Conservation (phyloP, 2,329 filamentous ascomycete species). For the Celoporthe dispersa region DNA sequence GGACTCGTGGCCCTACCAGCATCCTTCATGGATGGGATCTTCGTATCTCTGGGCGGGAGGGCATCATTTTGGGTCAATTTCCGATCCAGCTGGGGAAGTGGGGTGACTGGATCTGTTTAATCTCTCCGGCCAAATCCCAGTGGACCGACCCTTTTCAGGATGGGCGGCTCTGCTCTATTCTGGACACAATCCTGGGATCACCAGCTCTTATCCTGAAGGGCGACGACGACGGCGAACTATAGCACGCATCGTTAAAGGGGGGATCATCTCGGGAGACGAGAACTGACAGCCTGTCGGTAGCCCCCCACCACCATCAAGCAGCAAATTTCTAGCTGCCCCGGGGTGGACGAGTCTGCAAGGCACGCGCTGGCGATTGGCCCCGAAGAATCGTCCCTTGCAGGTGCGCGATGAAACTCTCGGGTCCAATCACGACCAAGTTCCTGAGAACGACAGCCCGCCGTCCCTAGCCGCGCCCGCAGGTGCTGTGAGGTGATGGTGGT, state of each 20-base stretch:
- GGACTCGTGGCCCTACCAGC: too few species aligned
- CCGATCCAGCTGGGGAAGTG: constrained; percentile 9
- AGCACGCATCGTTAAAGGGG: neutral
- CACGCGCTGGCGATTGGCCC: constrained; percentile 1
- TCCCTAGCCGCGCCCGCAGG: neutral
- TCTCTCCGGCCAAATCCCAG: neutral
- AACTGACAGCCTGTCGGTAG: neutral
- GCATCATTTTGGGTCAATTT: constrained; percentile 1
- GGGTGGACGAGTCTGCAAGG: constrained; percentile 14
- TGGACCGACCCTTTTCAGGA: neutral
- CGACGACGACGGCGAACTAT: neutral
- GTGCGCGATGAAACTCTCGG: neutral
- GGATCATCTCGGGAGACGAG: neutral
- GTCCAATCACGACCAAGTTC: constrained; percentile 6
- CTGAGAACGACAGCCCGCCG: neutral
- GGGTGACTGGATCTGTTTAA: neutral
- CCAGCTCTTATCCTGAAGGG: neutral
- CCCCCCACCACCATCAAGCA: neutral
- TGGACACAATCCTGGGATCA: neutral
- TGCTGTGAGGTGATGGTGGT: too few species aligned
- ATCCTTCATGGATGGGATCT: neutral
- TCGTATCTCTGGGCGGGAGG: constrained; percentile 4
- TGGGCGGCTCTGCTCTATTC: neutral
- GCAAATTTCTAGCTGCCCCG: neutral
- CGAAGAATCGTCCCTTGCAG: neutral